A percentile compares a stretch with the other conserved stretches of the same genome.
Evolutionary conservation across 371 early-diverging fungal genomes (phyloP).

Genomic region (Mucor saturninus): DNA sequence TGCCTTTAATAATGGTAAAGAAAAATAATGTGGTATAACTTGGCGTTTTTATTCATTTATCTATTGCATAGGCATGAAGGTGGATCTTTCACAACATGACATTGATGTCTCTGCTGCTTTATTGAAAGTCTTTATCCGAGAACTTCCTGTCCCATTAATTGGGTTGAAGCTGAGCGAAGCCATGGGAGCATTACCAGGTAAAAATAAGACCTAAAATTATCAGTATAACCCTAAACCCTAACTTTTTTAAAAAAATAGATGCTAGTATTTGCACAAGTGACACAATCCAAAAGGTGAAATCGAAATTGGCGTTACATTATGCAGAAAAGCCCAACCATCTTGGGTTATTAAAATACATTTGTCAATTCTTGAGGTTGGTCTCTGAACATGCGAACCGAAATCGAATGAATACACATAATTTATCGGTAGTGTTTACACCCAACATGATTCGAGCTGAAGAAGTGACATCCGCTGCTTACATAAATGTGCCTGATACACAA

Average conservation of each 20-base stretch:
- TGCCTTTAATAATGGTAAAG: conserved; percentile 67
- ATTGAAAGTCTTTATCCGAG: conserved; percentile 85
- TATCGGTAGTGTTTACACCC: conserved; percentile 89
- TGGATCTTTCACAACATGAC: conserved; percentile 69
- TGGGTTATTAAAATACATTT: conserved; percentile 64
- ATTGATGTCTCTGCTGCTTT: conserved; percentile 84
- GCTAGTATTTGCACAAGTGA: conserved; percentile 26
- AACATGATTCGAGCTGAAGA: conserved; percentile 78
- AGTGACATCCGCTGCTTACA: conserved; percentile 16
- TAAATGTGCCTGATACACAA: conserved; percentile 27
- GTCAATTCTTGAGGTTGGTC: conserved; percentile 67
- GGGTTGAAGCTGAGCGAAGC: conserved; percentile 45
- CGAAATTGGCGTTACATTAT: conserved; percentile 26
- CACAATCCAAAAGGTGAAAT: conserved; percentile 26
- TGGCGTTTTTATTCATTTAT: background rate
- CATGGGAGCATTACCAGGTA: conserved; percentile 48
- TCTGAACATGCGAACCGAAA: conserved; percentile 64
- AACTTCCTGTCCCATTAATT: conserved; percentile 81
- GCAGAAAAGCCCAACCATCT: conserved; percentile 26
- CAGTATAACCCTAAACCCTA: too few species aligned
- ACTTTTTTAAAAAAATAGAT: conserved; percentile 2
- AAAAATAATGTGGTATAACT: background rate
- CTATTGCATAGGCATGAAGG: conserved; percentile 38
- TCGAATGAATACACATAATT: conserved; percentile 82
- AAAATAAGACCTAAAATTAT: background rate